phyloP scores from a whole-genome alignment of 495 filamentous ascomycete species.

The Trichoderma asperelloides region DNA sequence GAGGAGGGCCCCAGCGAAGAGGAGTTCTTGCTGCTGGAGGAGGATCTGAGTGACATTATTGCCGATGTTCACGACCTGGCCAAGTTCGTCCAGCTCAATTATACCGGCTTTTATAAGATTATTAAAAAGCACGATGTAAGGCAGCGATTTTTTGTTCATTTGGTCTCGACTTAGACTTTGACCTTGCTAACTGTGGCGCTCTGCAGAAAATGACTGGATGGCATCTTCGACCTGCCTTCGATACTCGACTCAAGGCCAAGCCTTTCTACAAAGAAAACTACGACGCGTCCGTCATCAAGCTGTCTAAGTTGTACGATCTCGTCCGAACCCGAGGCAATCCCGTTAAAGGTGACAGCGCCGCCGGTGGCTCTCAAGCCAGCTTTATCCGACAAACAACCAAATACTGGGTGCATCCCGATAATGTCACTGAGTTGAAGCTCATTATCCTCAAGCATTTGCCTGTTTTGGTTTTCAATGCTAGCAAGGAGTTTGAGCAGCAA shows the following conservation, averaged over 20 bases:
- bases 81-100: conserved; percentile 97
- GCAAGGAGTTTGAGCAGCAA: conserved; percentile 85
- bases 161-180: background rate
- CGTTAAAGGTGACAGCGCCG: conserved; percentile 80
- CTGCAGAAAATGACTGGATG: conserved; percentile 87
- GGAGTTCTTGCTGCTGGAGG: conserved; percentile 88
- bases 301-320: conserved; percentile 91
- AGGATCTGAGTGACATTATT: conserved; percentile 94
- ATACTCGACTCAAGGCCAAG: conserved; percentile 83
- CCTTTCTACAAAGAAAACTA: conserved; percentile 99
- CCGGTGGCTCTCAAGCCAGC: conserved; percentile 87
- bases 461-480: conserved; percentile 93
- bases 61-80: conserved; percentile 97
- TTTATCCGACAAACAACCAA: conserved; percentile 97
- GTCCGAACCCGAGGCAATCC: conserved; percentile 90
- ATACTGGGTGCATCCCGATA: conserved; percentile 98
- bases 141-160: conserved; percentile 13
- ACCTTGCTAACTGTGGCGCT: conserved; percentile 18
- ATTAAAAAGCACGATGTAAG: conserved; percentile 99
- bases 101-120: conserved; percentile 99
- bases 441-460: conserved; percentile 97
- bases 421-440: conserved; percentile 95
- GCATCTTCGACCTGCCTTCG: conserved; percentile 91
- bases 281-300: conserved; percentile 88
- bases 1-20: conserved; percentile 68